phyloP scores from a whole-genome alignment of 495 filamentous ascomycete species.

The Rhypophila decipiens region DNA sequence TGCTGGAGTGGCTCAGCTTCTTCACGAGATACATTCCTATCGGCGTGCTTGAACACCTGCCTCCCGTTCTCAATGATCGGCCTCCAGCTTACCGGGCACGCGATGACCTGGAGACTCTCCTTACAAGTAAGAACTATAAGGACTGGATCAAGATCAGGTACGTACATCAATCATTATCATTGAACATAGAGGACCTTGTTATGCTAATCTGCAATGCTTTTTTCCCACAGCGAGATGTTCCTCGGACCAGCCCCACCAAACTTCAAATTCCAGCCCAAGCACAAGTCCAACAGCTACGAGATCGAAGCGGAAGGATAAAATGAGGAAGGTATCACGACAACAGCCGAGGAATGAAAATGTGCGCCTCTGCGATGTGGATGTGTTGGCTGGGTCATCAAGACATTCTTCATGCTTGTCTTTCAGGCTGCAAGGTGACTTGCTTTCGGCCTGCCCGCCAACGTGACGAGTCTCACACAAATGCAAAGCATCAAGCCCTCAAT shows the following conservation, averaged over 20 bases:
- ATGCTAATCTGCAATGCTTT: not conserved
- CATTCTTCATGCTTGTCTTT: too few relatives aligned
- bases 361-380: too few relatives aligned
- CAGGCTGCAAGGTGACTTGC: too few relatives aligned
- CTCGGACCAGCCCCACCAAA: constrained; percentile 81
- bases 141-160: constrained; percentile 99
- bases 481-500: too few relatives aligned
- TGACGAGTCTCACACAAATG: too few relatives aligned
- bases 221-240: constrained; percentile 77
- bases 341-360: too few relatives aligned
- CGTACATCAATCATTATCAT: not conserved
- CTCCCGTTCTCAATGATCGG: constrained; percentile 79
- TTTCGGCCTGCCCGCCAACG: too few relatives aligned
- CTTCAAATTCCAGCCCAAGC: constrained; percentile 97
- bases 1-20: constrained; percentile 95
- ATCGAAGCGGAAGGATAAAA: constrained; percentile 53
- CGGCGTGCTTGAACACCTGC: constrained; percentile 79
- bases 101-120: constrained; percentile 83
- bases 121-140: constrained; percentile 82
- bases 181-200: not conserved
- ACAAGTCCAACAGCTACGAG: constrained; percentile 82
- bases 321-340: not conserved
- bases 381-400: too few relatives aligned
- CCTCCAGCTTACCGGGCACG: constrained; percentile 77
- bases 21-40: constrained; percentile 82